Base-by-base conservation (phyloP, 805 yeast genomes). In the Torulaspora quercuum region DNA sequence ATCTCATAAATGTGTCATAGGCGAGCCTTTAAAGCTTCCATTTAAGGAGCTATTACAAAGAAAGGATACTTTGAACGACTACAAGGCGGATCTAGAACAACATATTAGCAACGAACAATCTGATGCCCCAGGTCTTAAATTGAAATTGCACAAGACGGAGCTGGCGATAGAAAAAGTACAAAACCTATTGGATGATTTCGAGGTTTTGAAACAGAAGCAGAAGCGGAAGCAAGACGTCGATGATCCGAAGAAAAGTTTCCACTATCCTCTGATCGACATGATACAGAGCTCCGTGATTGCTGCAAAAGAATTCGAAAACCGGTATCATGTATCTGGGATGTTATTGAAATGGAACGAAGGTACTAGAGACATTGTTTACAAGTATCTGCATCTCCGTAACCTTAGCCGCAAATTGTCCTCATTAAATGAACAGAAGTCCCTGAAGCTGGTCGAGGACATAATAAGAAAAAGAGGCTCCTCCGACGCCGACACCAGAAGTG, bases 271-370 rank as follows among this genome's bases (percentile, higher is more conserved):
- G 5, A 37, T 38, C 2, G 46, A 52, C 5, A 59, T 48, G 27
- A 57, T 42, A 13, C 35, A 45, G 19, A 27, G 22, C 14, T 37
- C 36, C 3, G 27, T 24, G 19, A 25, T 27, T 12, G 21, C 27
- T 7, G 39, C 39, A 17, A 27, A 50, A 39, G 21, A 31, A 6
- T 42, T 59, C 35, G 59, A 57, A 41, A 88, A 89, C 55, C 65
- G 87, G 32, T 86, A 82, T 57, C 74, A 80, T 41, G 63, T 86
- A 14, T 88, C 87, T 48, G 76, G 81, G 38, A 69, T 86, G 57
- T 75, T 80, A 49, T 55, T 88, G 48, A 82, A 78, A 48, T 88
- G 96, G 95, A 81, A 83, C 57, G 79, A 82, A 42, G 54, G 64
- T 3, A 71, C 79, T 7, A 66, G 96, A 38, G 77, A 87, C 50